These are phyloP conservation scores for Candida sp. DNA, from an alignment of 1,139 yeast species.

Conservation along the genomic window DNA sequence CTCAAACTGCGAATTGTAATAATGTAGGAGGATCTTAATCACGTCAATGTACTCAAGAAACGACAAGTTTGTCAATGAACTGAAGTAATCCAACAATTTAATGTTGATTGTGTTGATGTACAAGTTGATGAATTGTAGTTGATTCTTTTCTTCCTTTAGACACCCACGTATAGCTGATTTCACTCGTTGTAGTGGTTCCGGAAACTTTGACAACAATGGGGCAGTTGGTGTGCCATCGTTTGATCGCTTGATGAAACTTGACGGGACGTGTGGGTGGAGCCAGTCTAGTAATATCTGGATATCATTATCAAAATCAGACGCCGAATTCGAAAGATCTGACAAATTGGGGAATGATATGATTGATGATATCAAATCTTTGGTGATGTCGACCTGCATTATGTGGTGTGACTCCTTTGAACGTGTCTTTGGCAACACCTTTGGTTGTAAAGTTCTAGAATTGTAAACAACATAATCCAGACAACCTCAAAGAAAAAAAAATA, in stretches of 20 bases:
- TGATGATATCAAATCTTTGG: constrained; percentile 7
- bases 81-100: constrained; percentile 16
- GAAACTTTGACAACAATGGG: constrained; percentile 9
- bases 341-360: constrained; percentile 25
- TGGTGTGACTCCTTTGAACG: not conserved
- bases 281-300: constrained; percentile 41
- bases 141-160: constrained; percentile 37
- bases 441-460: not conserved
- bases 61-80: constrained; percentile 6
- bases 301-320: constrained; percentile 46
- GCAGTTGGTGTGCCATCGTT: not conserved
- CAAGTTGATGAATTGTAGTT: constrained; percentile 38
- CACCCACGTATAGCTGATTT: constrained; percentile 43
- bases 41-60: constrained; percentile 19
- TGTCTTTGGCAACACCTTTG: not conserved
- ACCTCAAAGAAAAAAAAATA: not conserved
- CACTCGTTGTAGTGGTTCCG: constrained; percentile 40
- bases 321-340: constrained; percentile 23
- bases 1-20: constrained; percentile 17
- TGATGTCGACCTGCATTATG: constrained; percentile 3
- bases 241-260: not conserved
- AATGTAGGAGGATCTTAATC: constrained; percentile 20
- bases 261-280: constrained; percentile 38
- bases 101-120: constrained; percentile 35
- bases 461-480: not conserved